Percentiles rank a stretch among this genome's conserved stretches.
Evolutionary conservation across 1,284 basidiomycete genomes (phyloP).

Genomic region (Fomitiporia mediterranea): DNA sequence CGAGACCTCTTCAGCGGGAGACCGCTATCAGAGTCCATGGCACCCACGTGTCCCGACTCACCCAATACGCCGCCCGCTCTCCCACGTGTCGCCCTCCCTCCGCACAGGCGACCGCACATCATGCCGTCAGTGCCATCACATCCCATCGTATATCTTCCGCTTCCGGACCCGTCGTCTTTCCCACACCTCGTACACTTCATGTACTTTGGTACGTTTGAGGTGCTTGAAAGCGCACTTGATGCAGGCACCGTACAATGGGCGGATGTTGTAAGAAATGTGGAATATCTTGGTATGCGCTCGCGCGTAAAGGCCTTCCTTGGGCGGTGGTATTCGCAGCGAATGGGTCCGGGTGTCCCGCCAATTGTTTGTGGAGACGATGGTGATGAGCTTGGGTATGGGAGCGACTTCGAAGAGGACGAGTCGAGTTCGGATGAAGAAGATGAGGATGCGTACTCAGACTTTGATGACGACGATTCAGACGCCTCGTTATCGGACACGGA

Average conservation of each 20-base stretch:
- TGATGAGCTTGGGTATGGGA: not conserved
- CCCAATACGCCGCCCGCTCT: conserved; percentile 24
- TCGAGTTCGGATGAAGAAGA: conserved; percentile 28
- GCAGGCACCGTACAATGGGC: conserved; percentile 66
- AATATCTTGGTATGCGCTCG: conserved; percentile 65
- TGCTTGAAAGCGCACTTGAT: conserved; percentile 57
- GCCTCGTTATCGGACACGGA: conserved; percentile 30
- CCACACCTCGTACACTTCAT: conserved; percentile 72
- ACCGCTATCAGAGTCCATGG: conserved; percentile 54
- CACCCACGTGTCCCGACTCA: conserved; percentile 20
- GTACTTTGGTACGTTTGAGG: conserved; percentile 62
- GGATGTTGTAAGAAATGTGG: conserved; percentile 74
- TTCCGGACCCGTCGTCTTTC: conserved; percentile 71
- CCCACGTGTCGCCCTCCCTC: conserved; percentile 24
- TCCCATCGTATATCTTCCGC: conserved; percentile 67
- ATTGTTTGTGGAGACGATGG: conserved; percentile 23
- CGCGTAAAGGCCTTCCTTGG: conserved; percentile 68
- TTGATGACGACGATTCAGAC: conserved; percentile 25
- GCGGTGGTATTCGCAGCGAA: conserved; percentile 57
- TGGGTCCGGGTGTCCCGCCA: conserved; percentile 33
- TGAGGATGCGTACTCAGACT: conserved; percentile 9
- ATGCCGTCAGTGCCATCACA: conserved; percentile 57
- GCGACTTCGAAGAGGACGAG: conserved; percentile 30
- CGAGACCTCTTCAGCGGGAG: conserved; percentile 62
- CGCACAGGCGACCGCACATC: conserved; percentile 55